These are phyloP conservation scores for Thymus mandschuricus DNA, from an alignment of 257 asterid species.

Conservation along the genomic window DNA sequence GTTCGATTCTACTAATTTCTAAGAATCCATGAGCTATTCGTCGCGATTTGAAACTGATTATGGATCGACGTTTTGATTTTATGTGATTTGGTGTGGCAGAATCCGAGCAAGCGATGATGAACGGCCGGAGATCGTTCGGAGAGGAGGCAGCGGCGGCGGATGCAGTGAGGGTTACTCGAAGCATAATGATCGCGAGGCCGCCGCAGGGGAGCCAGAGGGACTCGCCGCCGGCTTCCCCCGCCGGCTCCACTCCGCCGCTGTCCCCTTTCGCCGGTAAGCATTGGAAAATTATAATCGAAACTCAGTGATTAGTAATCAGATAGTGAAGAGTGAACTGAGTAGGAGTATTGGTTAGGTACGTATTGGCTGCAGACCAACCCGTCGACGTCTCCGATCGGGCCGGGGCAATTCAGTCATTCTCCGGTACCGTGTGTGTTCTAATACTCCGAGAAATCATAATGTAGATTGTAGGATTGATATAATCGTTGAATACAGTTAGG, in stretches of 20 bases:
- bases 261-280: constrained; percentile 91
- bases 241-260: constrained; percentile 85
- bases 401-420: not conserved
- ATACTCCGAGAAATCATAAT: too few species aligned
- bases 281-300: not conserved
- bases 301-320: not conserved
- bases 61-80: too few species aligned
- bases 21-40: too few species aligned
- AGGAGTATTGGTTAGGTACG: not conserved
- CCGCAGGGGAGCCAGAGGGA: constrained; percentile 54
- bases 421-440: not conserved
- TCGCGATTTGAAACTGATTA: too few species aligned
- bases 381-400: not conserved
- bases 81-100: constrained; percentile 37
- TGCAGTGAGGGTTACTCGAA: constrained; percentile 71
- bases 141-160: constrained; percentile 60
- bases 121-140: constrained; percentile 40
- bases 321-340: not conserved
- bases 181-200: constrained; percentile 87
- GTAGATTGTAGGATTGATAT: too few species aligned
- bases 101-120: constrained; percentile 40
- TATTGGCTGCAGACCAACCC: not conserved
- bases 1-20: too few species aligned
- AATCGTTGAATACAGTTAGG: too few species aligned
- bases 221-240: constrained; percentile 88